Evolutionary conservation across 257 asterid species (phyloP), one percentile per base, ranked within the genome.

Genomic region (Scutellaria galericulata): DNA sequence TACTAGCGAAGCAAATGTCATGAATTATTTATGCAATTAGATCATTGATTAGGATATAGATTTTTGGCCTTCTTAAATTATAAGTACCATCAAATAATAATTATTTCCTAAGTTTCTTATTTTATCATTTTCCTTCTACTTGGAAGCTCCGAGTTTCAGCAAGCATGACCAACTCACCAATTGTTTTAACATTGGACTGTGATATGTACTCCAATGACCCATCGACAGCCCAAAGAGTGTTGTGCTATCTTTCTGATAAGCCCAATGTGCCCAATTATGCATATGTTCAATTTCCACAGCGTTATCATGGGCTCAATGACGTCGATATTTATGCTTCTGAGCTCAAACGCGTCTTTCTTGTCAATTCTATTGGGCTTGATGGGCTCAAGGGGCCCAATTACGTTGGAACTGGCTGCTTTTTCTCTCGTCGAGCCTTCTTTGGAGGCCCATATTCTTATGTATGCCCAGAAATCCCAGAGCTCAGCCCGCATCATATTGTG

Each of bases 151-250:
- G 96, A 40, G 93, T 86, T 13, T 91, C 97, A 3, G 92, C 80
- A 1, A 74, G 77, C 24, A 83, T 89, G 87, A 86, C 91, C 65
- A 91, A 89, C 50, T 87, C 96, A 5, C 96, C 97, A 1, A 72
- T 91, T 11, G 11, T 91, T 24, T 67, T 91, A 40, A 88, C 96
- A 50, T 66, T 86, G 74, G 97, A 89, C 31, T 89, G 97, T 52
- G 97, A 91, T 62, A 87, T 87, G 96, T 91, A 83, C 66, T 91
- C 97, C 5, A 91, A 87, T 10, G 95, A 91, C 45, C 93, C 95
- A 0, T 69, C 60, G 5, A 87, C 95, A 11, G 78, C 81, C 76
- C 83, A 83, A 46, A 77, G 85, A 47, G 72, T 64, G 0, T 67
- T 89, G 20, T 86, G 97, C 47, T 86, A 83, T 39, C 64, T 86